Evolutionary conservation across 2,329 filamentous ascomycete species (phyloP), one percentile per base, ranked within the genome.

Genomic region (Exophiala aquamarina): DNA sequence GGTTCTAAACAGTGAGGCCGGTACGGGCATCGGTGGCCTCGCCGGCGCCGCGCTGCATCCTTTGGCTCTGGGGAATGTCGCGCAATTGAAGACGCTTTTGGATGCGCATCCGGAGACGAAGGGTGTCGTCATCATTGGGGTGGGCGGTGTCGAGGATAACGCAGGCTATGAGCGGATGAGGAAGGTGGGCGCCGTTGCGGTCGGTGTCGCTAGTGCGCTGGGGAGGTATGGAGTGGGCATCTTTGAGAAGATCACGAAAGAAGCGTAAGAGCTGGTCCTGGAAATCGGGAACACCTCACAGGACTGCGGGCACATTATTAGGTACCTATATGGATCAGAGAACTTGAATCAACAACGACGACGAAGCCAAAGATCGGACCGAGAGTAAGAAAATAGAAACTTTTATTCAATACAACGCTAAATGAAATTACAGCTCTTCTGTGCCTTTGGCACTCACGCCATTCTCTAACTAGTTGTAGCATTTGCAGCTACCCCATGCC

Each of bases 61-160:
- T 0, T 68, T 92, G 1, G 83, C 86, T 0, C 65, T 92, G 21
- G 87, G 87, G 0, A 92, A 91, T 58, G 87, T 91, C 23, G 72
- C 72, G n/a, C 83, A 79, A 1, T 73, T 92, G n/a, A 68, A 82
- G 15, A 65, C 62, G 15, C 62, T 86, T 66, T 63, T 91, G 13
- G 78, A 84, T 55, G 64, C 67, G 26, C 59, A 73, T 11, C 59
- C 69, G 0, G 49, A 65, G 45, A 64, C 88, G 38, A 65, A 65
- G 8, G 69, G 75, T n/a, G 70, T 91, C 18, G 69, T 71, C 13
- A 72, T 91, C 21, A 81, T 91, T 45, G 87, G 87, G 0, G 78
- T 87, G 0, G 87, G 87, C 1, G 87, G 87, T 2, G 87, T 91
- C 1, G 70, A 75, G 18, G 84, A 90, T 61, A 70, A 66, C 0